Evolutionary conservation across 2,329 filamentous ascomycete genomes (phyloP), one percentile per base, ranked within the genome.

Genomic region (Colletotrichum euphorbiae): DNA sequence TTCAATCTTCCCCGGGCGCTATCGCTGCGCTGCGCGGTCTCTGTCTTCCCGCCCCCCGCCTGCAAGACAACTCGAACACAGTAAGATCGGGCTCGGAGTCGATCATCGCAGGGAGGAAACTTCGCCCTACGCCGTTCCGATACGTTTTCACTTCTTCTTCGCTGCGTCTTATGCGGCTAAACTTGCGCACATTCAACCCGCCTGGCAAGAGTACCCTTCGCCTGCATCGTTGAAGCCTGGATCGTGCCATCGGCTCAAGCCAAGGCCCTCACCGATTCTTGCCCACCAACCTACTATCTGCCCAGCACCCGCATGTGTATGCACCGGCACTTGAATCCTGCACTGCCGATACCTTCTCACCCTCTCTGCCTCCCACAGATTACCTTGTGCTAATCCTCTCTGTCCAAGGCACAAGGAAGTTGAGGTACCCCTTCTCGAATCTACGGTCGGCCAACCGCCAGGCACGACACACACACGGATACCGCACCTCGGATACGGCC

Each of bases 401-500:
- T 12, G 36, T 15, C 36, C 13, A 15, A 11, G 36, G 13, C 15
- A 13, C 36, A 12, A 38, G 13, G 4, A 38, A 11, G 11, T 38
- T 28, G 28, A 38, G 11, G 11, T 38, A 38, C 33, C 13, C 33
- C 17, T 54, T 40, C 17, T 13, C 12, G 31, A 60, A 24, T 17
- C 57, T 15, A n/a, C 45, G 33, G 33, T 60, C 58, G 43, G 56
- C 43, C 56, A 42, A 40, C 56, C 19, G 43, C 31, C 43, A 12
- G 17, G 12, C 12, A 12, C 17, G 36, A 61, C 45, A 17, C 9
- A 17, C 9, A 21, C 7, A 24, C 59, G 59, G 59, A 62, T 62
- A 36, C 59, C 28, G 59, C 59, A 62, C 50, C 40, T 55, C 48
- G 48, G 17, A 17, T 62, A 62, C 59, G 59, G 59, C 59, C 48